Conservation (phyloP, 768 basidiomycete species). For the Macrolepiota albuminosa region DNA sequence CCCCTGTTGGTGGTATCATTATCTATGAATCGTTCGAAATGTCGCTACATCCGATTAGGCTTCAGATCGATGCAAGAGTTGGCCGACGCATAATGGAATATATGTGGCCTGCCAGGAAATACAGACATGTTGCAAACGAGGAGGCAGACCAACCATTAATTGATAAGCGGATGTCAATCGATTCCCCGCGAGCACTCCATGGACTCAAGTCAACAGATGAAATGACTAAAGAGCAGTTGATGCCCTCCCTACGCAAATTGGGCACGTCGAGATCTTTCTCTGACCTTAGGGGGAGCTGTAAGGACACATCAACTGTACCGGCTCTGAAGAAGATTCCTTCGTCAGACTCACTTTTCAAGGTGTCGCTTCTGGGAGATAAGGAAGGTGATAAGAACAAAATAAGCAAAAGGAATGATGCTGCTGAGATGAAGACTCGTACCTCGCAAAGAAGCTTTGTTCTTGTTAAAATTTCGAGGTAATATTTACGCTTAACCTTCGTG, state of each 20-base stretch:
- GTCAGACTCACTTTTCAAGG: constrained; percentile 28
- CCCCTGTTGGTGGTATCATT: constrained; percentile 90
- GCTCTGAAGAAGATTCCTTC: constrained; percentile 35
- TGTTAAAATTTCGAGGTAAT: constrained; percentile 67
- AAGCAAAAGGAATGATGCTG: constrained; percentile 47
- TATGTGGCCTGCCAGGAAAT: constrained; percentile 68
- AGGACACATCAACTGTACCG: constrained; percentile 19
- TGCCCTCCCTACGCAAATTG: constrained; percentile 45
- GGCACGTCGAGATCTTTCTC: constrained; percentile 67
- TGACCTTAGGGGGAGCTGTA: constrained; percentile 47
- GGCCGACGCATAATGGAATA: constrained; percentile 85
- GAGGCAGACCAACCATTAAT: constrained; percentile 9
- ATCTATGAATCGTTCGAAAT: constrained; percentile 83
- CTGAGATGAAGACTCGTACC: constrained; percentile 80
- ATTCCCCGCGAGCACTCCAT: constrained; percentile 40
- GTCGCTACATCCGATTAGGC: constrained; percentile 77
- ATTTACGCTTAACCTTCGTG: not conserved
- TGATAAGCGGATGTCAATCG: constrained; percentile 39
- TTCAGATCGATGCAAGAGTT: constrained; percentile 82
- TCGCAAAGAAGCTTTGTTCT: constrained; percentile 79
- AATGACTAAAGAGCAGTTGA: constrained; percentile 15
- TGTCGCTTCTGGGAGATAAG: constrained; percentile 9
- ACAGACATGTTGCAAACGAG: constrained; percentile 25
- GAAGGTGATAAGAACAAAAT: constrained; percentile 12
- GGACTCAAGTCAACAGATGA: constrained; percentile 4